Base-by-base conservation (phyloP, 2,329 filamentous ascomycete species). In the Colletotrichum godetiae region DNA sequence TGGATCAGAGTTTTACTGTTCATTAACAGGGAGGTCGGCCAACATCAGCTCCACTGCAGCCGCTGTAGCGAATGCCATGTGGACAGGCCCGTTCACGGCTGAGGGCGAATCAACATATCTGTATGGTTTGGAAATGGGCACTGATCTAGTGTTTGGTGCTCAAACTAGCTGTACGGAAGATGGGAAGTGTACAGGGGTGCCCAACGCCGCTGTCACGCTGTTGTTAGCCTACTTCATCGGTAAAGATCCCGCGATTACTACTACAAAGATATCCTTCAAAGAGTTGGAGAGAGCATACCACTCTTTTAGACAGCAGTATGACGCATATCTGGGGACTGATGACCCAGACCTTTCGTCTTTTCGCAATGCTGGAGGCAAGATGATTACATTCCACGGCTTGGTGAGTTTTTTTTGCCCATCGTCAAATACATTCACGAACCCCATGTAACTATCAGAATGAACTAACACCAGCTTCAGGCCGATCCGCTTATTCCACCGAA, bases 371-470 rank as follows among this genome's bases (percentile, higher is more conserved):
- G 87, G 86, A n/a, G 86, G 85, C 12, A 88, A 88, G 76, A 78
- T 89, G 19, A 79, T 89, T 4, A 83, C 86, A 71, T 88, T 81
- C 22, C 87, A 88, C 75, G 86, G 86, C 58, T n/a, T 75, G 7
- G 77, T 76, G 57, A 71, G 74, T 72, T 15, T 13, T 5, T 7
- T 13, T 4, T 10, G 2, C n/a, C 10, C 42, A 49, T n/a, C 42
- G 19, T 0, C 42, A n/a, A 15, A 15, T n/a, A 49, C 3, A 49
- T n/a, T 19, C 0, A 4, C 37, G 15, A 15, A 15, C 37, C 6
- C 49, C 42, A 31, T 29, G 56, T 56, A 19, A 12, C 35, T 12
- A 35, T 65, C n/a, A 19, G n/a, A 15, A 8, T 11, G 52, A 19
- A 29, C 56, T 33, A 27, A 22, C 22, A 27, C 10, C 24, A 31